Base-by-base conservation (phyloP, 2,329 filamentous ascomycete species). In the Trichoderma harzianum region DNA sequence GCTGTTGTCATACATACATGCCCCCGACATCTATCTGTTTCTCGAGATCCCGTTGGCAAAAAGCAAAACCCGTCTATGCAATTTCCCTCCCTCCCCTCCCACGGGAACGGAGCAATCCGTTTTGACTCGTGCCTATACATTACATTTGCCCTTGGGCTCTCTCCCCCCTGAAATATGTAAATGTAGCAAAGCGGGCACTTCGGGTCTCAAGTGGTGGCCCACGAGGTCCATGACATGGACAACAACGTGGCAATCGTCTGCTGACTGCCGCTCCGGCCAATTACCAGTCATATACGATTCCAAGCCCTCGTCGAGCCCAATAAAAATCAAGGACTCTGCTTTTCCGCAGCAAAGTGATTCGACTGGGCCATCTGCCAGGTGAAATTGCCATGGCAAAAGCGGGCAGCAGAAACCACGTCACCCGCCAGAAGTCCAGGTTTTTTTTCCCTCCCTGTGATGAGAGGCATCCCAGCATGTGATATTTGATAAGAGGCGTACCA, bases 241-340 rank as follows among this genome's bases (percentile, higher is more conserved):
- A 69, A 61, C 57, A 69, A 69, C 66, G 66, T 69, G 66, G 66
- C 66, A 69, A 32, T 18, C 32, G 66, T 69, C 66, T 51, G 39
- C 66, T 62, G 66, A 69, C 66, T 69, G 66, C 66, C 39, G 66
- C 55, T 53, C 57, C 16, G 28, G 66, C 26, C 24, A 51, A 34
- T 43, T 34, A 69, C 66, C 66, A 62, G 66, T 69, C 66, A 69
- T 34, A 53, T 62, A 53, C 57, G 66, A 51, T 21, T 36, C n/a
- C 28, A 61, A 12, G 39, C 57, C 57, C 39, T 53, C 21, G 4
- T 53, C 21, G 21, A 66, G 55, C n/a, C 66, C 66, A 53, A 62
- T 69, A 53, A 30, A 36, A 69, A 51, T 10, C 39, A 32, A 26
- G 36, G 28, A 21, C 43, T 36, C 12, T 68, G n/a, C 7, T 47